phyloP scores from a whole-genome alignment of 768 basidiomycete genomes.

The Boletus vinaceobasis region DNA sequence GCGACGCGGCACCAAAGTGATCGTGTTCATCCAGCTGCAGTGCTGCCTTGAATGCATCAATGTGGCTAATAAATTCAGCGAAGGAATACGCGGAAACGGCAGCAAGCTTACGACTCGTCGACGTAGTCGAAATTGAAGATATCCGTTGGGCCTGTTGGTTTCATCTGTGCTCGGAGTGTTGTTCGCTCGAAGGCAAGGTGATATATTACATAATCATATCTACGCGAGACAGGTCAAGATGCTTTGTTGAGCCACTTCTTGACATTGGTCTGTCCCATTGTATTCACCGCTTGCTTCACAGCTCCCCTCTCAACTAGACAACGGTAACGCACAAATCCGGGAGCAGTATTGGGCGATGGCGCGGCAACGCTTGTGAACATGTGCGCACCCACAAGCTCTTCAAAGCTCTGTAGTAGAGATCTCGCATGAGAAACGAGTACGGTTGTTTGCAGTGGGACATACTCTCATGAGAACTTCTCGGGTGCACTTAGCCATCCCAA shows the following conservation, averaged over 20 bases:
- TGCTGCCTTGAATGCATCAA: conserved; percentile 76
- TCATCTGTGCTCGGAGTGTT: conserved; percentile 9
- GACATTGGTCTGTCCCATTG: conserved; percentile 62
- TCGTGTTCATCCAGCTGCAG: conserved; percentile 56
- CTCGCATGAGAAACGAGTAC: background rate
- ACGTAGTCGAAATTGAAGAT: conserved; percentile 56
- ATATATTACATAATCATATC: conserved; percentile 24
- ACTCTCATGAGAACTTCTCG: conserved; percentile 66
- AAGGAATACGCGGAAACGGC: background rate
- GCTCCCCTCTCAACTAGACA: conserved; percentile 61
- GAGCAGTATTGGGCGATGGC: conserved; percentile 47
- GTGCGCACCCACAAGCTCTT: conserved; percentile 53
- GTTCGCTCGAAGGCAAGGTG: background rate
- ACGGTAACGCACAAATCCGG: conserved; percentile 74
- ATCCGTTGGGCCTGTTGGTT: conserved; percentile 5
- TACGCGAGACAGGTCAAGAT: conserved; percentile 1
- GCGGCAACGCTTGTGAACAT: conserved; percentile 55
- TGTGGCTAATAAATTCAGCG: conserved; percentile 42
- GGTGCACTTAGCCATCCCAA: conserved; percentile 69
- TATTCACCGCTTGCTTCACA: conserved; percentile 65
- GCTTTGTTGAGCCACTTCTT: conserved; percentile 77
- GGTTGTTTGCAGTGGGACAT: conserved; percentile 30
- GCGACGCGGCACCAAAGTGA: conserved; percentile 22
- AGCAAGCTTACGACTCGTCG: conserved; percentile 59
- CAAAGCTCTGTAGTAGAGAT: conserved; percentile 60